Base-by-base conservation (phyloP, 352 stramenopile genomes). In the Pythium brachiatum region DNA sequence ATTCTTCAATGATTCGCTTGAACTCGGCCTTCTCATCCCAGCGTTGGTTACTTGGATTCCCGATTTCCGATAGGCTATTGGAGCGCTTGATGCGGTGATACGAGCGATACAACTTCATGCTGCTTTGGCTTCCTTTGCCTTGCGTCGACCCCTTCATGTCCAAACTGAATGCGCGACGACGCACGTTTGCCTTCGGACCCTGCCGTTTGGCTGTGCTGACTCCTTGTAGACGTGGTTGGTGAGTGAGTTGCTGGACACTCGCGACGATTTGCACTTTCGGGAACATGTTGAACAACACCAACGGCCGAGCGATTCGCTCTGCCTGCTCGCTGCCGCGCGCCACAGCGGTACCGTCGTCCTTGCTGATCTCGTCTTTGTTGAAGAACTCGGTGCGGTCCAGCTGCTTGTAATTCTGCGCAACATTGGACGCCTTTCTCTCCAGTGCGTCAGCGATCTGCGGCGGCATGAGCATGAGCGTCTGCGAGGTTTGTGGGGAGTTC, bases 251-350 rank as follows among this genome's bases (percentile, higher is more conserved):
- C 64, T 94, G 85, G 2, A 86, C 83, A 23, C 81, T 91, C 11
- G 83, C 71, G 26, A 92, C 83, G 48, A 95, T 93, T 53, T 92
- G 82, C 9, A 93, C 86, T 57, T 90, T 93, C 0, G 86, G 86
- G 26, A 95, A 95, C 79, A 95, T 92, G 46, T 73, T 81, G 60
- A 92, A 95, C 12, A 94, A 64, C 31, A 74, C 61, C 1, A 77
- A 60, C 0, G 78, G 66, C n/a, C 83, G 72, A 15, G 59, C 68
- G 44, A 57, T 59, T 47, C 86, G 88, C 46, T 92, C 81, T 1
- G 70, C 65, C 38, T 83, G 73, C 31, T 90, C 80, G 29, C 53
- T 89, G 25, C 75, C 66, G 16, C 68, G 70, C 29, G 81, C 72
- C 13, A 47, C 39, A 3, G 25, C 43, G 2, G 56, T 29, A 2